Evolutionary conservation across 257 asterid genomes (phyloP).

Genomic region (Jaltomata sinuosa): DNA sequence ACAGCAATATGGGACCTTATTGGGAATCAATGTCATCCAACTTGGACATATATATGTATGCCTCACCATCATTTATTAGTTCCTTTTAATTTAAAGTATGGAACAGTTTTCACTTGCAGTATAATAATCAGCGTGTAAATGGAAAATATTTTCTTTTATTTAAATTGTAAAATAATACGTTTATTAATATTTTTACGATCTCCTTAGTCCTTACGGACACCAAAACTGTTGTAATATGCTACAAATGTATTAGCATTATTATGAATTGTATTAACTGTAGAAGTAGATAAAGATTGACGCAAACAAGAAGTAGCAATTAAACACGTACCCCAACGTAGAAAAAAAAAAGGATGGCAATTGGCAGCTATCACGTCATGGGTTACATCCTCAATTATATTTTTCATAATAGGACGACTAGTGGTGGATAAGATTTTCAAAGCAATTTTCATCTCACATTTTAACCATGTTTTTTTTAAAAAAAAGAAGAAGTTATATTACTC

Average conservation of each 20-base stretch:
- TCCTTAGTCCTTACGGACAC: neutral
- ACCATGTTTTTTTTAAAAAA: neutral
- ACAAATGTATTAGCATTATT: neutral
- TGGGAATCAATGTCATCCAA: neutral
- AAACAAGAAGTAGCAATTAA: neutral
- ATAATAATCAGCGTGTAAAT: no score
- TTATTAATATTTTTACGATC: neutral
- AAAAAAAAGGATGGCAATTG: neutral
- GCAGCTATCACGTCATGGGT: neutral
- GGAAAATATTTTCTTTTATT: no score
- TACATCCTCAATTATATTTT: neutral
- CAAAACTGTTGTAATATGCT: neutral
- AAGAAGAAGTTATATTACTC: neutral
- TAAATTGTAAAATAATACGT: no score
- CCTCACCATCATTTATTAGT: neutral
- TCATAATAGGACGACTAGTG: neutral
- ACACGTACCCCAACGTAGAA: neutral
- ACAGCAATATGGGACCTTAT: neutral
- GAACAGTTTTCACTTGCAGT: neutral
- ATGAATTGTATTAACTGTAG: neutral
- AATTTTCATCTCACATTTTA: neutral
- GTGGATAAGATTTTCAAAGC: neutral
- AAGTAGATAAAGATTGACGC: neutral
- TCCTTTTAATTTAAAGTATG: neutral
- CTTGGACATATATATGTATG: neutral